Evolutionary conservation across 305 asterid genomes (phyloP).

Genomic region (Fraxinus sp.): DNA sequence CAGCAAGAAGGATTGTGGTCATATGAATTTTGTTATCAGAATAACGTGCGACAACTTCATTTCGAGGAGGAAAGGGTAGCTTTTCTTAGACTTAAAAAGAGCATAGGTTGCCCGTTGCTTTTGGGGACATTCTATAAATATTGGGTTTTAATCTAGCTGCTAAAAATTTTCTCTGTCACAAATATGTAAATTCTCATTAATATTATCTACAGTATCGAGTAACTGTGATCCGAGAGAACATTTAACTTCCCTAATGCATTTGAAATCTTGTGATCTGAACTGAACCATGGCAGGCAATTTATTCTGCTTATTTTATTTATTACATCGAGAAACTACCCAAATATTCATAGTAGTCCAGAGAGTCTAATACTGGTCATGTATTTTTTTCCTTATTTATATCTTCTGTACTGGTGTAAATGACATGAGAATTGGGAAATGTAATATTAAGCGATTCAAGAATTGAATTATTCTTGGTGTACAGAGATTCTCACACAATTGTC

Average conservation of each 20-base stretch:
- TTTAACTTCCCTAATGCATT: too few species aligned
- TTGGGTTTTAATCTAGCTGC: not conserved
- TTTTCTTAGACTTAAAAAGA: constrained; percentile 12
- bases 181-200: not conserved
- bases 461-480: too few species aligned
- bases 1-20: constrained; percentile 99
- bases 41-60: constrained; percentile 78
- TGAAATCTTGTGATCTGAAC: constrained; percentile 1
- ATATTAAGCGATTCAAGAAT: too few species aligned
- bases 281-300: not conserved
- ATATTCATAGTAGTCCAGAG: too few species aligned
- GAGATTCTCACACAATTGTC: too few species aligned
- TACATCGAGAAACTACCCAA: too few species aligned
- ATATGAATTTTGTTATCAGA: constrained; percentile 86
- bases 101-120: not conserved
- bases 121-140: not conserved
- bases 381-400: too few species aligned
- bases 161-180: constrained; percentile 2
- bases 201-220: not conserved
- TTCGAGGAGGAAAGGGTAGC: constrained; percentile 88
- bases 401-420: too few species aligned
- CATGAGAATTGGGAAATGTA: too few species aligned
- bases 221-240: not conserved
- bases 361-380: too few species aligned
- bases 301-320: constrained; percentile 8